phyloP scores from a whole-genome alignment of 768 basidiomycete genomes.

The Leccinum disarticulatum region DNA sequence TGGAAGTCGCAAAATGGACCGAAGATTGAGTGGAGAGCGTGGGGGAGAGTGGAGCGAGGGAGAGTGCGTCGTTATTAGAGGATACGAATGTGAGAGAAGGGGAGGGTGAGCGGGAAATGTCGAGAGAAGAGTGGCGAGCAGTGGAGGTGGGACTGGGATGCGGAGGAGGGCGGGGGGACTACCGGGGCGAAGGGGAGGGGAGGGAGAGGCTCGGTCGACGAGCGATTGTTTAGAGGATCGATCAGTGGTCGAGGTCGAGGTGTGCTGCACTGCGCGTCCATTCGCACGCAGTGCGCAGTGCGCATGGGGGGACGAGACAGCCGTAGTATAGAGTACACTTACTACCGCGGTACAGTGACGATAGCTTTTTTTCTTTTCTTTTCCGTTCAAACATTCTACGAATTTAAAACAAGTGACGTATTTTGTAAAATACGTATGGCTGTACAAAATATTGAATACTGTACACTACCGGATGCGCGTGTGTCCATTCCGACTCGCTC shows the following conservation, averaged over 20 bases:
- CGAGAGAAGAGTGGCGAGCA: slow-evolving; percentile 28
- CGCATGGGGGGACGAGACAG: too few relatives aligned
- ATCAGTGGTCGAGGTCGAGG: slow-evolving; percentile 24
- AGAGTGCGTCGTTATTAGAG: slow-evolving; percentile 44
- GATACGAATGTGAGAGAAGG: slow-evolving; percentile 34
- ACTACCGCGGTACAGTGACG: too few relatives aligned
- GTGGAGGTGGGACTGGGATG: slow-evolving; percentile 1
- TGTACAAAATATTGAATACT: too few relatives aligned
- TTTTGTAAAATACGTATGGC: too few relatives aligned
- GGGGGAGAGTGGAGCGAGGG: slow-evolving; percentile 64
- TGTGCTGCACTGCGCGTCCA: too few relatives aligned
- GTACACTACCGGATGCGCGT: too few relatives aligned
- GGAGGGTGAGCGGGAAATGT: slow-evolving; percentile 30
- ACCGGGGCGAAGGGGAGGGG: neutral
- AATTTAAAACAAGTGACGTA: too few relatives aligned
- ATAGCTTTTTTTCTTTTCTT: too few relatives aligned
- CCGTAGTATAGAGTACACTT: too few relatives aligned
- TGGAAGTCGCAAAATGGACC: slow-evolving; percentile 54
- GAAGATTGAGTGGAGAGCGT: slow-evolving; percentile 69
- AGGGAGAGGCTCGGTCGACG: neutral
- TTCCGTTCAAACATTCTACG: too few relatives aligned
- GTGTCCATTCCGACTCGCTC: too few relatives aligned
- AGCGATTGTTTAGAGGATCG: slow-evolving; percentile 33
- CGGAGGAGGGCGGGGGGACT: slow-evolving; percentile 19
- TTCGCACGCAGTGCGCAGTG: too few relatives aligned